Conservation (phyloP, 148 eudicot species). For the Tetragonia tetragonoides region DNA sequence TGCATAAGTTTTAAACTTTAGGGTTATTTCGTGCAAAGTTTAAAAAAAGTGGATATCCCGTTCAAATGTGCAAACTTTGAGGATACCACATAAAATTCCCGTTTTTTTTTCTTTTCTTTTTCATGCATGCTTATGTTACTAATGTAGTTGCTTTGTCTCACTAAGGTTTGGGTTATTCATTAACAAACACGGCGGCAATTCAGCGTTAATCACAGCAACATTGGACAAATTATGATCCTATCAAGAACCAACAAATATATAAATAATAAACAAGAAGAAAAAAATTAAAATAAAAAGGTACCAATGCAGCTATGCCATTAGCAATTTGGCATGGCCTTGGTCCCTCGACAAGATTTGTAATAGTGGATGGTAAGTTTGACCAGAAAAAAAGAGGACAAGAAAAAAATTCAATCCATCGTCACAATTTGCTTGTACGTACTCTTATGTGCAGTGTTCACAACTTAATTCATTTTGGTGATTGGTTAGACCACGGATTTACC, state of each 20-base stretch:
- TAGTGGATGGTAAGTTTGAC: slow-evolving; percentile 9
- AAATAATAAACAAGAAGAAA: background rate
- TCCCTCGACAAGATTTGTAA: background rate
- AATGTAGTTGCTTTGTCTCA: no score
- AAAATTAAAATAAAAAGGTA: background rate
- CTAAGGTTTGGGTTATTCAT: background rate
- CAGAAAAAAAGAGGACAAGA: background rate
- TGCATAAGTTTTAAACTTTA: no score
- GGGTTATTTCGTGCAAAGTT: no score
- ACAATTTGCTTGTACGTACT: background rate
- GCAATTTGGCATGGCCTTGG: slow-evolving; percentile 4
- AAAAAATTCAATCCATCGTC: background rate
- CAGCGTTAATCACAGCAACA: background rate
- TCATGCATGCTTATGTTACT: no score
- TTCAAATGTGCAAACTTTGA: no score
- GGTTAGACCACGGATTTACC: no score
- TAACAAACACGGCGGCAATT: background rate
- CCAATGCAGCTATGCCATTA: background rate
- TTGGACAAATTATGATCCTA: background rate
- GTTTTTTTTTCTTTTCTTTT: no score
- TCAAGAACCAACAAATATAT: background rate
- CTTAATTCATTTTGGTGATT: background rate
- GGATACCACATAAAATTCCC: no score
- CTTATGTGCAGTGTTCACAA: background rate
- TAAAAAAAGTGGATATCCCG: no score